Conservation (phyloP, 371 early-diverging fungal genomes). For the Mortierella sp. region DNA sequence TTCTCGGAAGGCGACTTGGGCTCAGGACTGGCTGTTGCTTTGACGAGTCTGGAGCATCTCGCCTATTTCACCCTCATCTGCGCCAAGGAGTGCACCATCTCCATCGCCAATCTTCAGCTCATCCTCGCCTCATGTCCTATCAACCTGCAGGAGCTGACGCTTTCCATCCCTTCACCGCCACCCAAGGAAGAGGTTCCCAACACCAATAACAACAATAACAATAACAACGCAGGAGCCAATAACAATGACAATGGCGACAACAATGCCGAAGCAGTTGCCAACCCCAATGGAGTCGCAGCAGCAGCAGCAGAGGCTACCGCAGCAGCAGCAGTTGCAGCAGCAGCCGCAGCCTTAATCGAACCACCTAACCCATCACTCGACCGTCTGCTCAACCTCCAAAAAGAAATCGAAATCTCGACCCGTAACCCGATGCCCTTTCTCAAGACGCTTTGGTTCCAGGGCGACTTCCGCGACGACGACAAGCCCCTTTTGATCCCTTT, state of each 20-base stretch:
- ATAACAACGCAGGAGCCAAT: background rate
- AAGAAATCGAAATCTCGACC: slow-evolving; percentile 7
- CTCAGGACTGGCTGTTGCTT: background rate
- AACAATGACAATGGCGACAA: background rate
- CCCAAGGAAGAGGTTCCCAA: slow-evolving; percentile 10
- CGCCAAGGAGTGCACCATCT: slow-evolving; percentile 10
- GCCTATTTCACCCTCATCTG: slow-evolving; percentile 7
- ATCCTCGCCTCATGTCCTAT: slow-evolving; percentile 7
- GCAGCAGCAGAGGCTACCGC: slow-evolving; percentile 8
- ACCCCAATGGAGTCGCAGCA: slow-evolving; percentile 4
- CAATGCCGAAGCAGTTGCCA: background rate
- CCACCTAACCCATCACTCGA: slow-evolving; percentile 4
- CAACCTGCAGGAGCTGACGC: slow-evolving; percentile 6
- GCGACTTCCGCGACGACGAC: slow-evolving; percentile 12
- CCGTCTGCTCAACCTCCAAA: slow-evolving; percentile 5
- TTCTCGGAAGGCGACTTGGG: slow-evolving; percentile 10
- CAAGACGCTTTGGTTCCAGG: slow-evolving; percentile 11
- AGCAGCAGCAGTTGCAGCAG: slow-evolving; percentile 5
- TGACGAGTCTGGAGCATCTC: slow-evolving; percentile 1
- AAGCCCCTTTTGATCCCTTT: slow-evolving; percentile 8
- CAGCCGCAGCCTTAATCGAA: background rate
- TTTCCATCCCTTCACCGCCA: slow-evolving; percentile 1
- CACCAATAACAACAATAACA: slow-evolving; percentile 8
- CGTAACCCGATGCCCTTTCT: slow-evolving; percentile 7
- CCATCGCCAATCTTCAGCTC: slow-evolving; percentile 7